These are phyloP conservation scores for Lasiodiplodia theobromae DNA, from an alignment of 2,329 filamentous ascomycete species.

Conservation along the genomic window DNA sequence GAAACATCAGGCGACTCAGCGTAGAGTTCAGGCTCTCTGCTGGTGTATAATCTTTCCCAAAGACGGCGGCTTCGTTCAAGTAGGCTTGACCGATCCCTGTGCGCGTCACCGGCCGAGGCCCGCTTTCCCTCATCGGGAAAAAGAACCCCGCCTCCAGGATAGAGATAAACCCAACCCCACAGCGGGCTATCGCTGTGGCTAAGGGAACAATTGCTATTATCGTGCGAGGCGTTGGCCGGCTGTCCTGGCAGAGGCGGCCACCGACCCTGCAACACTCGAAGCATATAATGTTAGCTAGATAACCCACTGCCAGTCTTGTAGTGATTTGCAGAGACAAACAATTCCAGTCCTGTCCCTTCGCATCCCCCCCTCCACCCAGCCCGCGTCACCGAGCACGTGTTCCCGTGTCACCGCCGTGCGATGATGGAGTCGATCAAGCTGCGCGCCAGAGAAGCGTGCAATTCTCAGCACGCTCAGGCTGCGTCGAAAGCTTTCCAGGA, in stretches of 20 bases:
- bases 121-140: slow-evolving; percentile 25
- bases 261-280: neutral
- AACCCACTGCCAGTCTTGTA: neutral
- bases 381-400: slow-evolving; percentile 15
- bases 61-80: slow-evolving; percentile 6
- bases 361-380: slow-evolving; percentile 28
- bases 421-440: slow-evolving; percentile 35
- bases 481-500: slow-evolving; percentile 21
- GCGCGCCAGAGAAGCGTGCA: slow-evolving; percentile 31
- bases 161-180: slow-evolving; percentile 30
- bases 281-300: slow-evolving; percentile 24
- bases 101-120: slow-evolving; percentile 20
- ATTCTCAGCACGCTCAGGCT: slow-evolving; percentile 18
- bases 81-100: slow-evolving; percentile 4
- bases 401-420: slow-evolving; percentile 31
- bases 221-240: neutral
- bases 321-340: neutral
- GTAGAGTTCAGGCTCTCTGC: slow-evolving; percentile 6
- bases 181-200: slow-evolving; percentile 25
- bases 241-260: neutral
- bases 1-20: slow-evolving; percentile 3
- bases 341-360: neutral
- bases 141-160: slow-evolving; percentile 22
- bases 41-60: slow-evolving; percentile 4
- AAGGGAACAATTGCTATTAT: slow-evolving; percentile 29